These are phyloP conservation scores for Letharia lupina DNA, from an alignment of 495 filamentous ascomycete species.

Conservation along the genomic window DNA sequence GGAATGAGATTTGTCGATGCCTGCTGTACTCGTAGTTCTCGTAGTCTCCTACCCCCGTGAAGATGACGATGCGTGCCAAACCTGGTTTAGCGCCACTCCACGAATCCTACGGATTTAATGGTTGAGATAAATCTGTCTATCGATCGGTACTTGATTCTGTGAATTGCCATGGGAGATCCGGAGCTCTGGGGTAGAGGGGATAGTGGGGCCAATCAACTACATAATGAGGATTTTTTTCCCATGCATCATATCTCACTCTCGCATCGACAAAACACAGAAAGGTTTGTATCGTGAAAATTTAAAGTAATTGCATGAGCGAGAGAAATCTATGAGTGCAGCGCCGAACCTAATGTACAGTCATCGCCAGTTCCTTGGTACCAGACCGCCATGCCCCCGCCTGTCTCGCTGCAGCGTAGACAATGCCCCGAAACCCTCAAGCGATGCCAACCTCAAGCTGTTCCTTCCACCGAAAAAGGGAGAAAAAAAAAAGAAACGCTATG, in stretches of 20 bases:
- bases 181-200: background rate
- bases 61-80: background rate
- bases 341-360: background rate
- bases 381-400: background rate
- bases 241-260: background rate
- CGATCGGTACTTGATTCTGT: background rate
- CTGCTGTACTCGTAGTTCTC: background rate
- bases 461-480: background rate
- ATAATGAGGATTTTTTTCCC: background rate
- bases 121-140: background rate
- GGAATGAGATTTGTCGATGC: background rate
- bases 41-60: background rate
- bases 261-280: background rate
- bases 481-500: slow-evolving; percentile 7
- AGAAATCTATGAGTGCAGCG: background rate
- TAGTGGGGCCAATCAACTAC: background rate
- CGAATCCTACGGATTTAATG: slow-evolving; percentile 4
- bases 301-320: background rate
- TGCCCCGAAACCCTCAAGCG: slow-evolving; percentile 8
- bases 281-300: background rate
- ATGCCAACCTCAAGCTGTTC: slow-evolving; percentile 6
- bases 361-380: background rate
- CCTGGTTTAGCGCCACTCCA: background rate
- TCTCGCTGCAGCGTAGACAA: background rate
- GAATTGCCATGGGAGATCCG: background rate